Conservation (phyloP, 192 early-diverging fungal species). For the Rhizophagus clarus region DNA sequence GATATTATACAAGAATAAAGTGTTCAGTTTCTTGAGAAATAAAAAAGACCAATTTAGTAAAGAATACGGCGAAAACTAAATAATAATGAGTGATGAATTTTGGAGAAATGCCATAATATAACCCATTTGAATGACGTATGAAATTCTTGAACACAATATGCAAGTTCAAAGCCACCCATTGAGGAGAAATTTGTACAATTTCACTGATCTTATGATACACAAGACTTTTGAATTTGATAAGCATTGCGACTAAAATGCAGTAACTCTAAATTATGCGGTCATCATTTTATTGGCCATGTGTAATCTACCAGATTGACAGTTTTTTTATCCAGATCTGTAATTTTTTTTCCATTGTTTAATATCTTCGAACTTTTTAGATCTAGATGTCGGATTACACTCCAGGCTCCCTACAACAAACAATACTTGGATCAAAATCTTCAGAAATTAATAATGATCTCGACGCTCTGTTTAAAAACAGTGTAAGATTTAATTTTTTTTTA, state of each 20-base stretch:
- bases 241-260: too few species aligned
- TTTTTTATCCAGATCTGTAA: background rate
- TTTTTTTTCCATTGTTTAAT: background rate
- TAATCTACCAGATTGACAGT: background rate
- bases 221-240: background rate
- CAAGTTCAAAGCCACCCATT: background rate
- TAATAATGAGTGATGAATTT: background rate
- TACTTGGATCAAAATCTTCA: constrained; percentile 8
- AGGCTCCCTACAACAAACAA: background rate
- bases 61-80: background rate
- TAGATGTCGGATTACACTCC: background rate
- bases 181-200: background rate
- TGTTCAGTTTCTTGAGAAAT: background rate
- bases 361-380: background rate
- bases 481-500: constrained; percentile 25
- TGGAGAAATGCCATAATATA: background rate
- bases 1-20: background rate
- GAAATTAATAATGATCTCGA: constrained; percentile 56
- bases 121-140: background rate
- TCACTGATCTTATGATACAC: background rate
- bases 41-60: background rate
- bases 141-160: background rate
- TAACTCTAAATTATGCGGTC: too few species aligned
- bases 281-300: background rate
- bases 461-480: constrained; percentile 64